Base-by-base conservation (phyloP, 1,284 basidiomycete species). In the Cutaneotrichosporon spelunceum region DNA sequence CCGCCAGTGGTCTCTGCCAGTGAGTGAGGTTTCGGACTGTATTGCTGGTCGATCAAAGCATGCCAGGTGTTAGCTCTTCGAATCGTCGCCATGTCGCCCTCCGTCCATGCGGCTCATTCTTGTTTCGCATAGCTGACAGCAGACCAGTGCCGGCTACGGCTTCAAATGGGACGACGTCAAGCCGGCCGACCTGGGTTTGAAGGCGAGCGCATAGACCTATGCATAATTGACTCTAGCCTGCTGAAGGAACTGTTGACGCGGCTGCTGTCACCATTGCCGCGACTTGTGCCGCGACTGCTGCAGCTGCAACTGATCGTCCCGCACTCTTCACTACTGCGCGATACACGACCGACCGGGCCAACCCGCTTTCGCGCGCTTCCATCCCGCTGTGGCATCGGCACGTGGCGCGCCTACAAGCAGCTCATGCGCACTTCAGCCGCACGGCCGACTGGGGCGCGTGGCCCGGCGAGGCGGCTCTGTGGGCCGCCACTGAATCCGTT, bases 1-100 rank as follows among this genome's bases (percentile, higher is more conserved):
- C 30, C 83, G 87, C 29, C 72, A 75, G 13, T 93, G 90, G 89
- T 58, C 57, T n/a, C 67, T 74, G 36, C 72, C 70, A 42, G 78
- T 77, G 57, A 68, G 75, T 69, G 10, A 16, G 11, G 30, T 33
- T 6, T 33, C n/a, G n/a, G n/a, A n/a, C n/a, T n/a, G n/a, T 52
- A 39, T 39, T 10, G 1, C 13, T 13, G 14, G 26, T 1, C 14
- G 27, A 1, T 9, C 2, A 10, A 29, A 14, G 36, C 9, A 39
- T 16, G 36, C 36, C 36, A 14, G 13, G 4, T 39, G 13, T 39
- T 39, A 39, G 36, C 36, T 19, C 36, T 16, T 5, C 24, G 49
- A 29, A 13, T 3, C 13, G 30, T 33, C 13, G 30, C 30, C 30
- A 33, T 11, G 30, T 33, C 30, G 30, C 4, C 13, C 30, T 33